These are phyloP conservation scores for Austroboletus novae-zelandiae DNA, from an alignment of 1,284 basidiomycete species.

Conservation along the genomic window DNA sequence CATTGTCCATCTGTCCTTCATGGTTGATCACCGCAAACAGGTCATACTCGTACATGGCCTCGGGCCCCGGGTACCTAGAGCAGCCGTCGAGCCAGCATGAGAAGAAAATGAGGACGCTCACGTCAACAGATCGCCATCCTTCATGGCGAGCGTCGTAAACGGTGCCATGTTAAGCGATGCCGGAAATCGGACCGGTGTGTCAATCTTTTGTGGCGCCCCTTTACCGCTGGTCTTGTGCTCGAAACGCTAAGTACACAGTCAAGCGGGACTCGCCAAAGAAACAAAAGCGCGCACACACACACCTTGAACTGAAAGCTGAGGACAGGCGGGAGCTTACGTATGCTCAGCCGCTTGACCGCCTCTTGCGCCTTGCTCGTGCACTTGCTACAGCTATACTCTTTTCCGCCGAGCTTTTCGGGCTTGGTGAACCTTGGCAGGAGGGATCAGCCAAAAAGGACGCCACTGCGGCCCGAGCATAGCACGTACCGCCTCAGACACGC, in stretches of 20 bases:
- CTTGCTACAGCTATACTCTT: slow-evolving; percentile 73
- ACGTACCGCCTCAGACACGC: slow-evolving; percentile 66
- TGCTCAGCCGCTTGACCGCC: slow-evolving; percentile 81
- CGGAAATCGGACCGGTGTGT: slow-evolving; percentile 82
- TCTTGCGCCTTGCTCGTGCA: slow-evolving; percentile 65
- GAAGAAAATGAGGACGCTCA: slow-evolving; percentile 26
- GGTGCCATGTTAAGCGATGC: slow-evolving; percentile 85
- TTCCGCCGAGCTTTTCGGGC: slow-evolving; percentile 68
- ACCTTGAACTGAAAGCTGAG: slow-evolving; percentile 97
- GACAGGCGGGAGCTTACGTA: slow-evolving; percentile 85
- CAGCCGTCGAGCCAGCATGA: neutral
- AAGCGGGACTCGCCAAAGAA: neutral
- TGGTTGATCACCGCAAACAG: slow-evolving; percentile 94
- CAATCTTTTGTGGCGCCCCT: slow-evolving; percentile 77
- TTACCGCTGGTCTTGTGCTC: slow-evolving; percentile 82
- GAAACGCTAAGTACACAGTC: slow-evolving; percentile 64
- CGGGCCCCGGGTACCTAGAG: slow-evolving; percentile 51
- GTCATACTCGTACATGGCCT: slow-evolving; percentile 84
- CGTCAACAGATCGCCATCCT: slow-evolving; percentile 38
- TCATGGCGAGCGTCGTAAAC: slow-evolving; percentile 69
- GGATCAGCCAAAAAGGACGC: neutral
- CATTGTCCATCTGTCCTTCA: slow-evolving; percentile 92
- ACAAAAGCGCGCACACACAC: slow-evolving; percentile 5
- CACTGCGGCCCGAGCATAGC: slow-evolving; percentile 10
- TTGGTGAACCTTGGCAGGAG: slow-evolving; percentile 60